Evolutionary conservation across 176 grass and related monocot genomes (phyloP), one percentile per base, ranked within the genome.

Genomic region (Secale cereale): DNA sequence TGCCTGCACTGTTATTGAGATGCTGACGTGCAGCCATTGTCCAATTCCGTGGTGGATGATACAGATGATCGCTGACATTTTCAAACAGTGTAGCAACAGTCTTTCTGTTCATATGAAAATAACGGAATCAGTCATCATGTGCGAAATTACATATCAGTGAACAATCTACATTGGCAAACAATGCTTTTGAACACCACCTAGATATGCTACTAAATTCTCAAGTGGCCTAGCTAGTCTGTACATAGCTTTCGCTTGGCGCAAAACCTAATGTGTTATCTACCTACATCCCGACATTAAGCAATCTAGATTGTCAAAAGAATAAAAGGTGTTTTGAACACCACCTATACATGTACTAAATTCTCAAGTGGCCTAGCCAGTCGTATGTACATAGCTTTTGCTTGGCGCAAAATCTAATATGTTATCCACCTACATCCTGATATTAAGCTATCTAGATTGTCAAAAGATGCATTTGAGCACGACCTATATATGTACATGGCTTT

Each of bases 1-100:
- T 67, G 32, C 80, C 74, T 50, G 85, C 40, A 60, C 92, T 95
- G 77, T 87, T 95, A 80, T 98, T 98, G 29, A 95, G 91, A 83
- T 92, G 94, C 31, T 90, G 87, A 33, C 97, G 90, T 57, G 90
- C 80, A 74, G 87, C 81, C 28, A 86, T 60, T 48, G 94, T 96
- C 97, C 94, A 99, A 81, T 99, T 99, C 76, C 86, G 92, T 25
- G 86, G 90, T 46, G 94, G 90, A 68, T 99, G 94, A 81, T 97
- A 97, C 81, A 85, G 71, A 81, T 92, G 79, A 77, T 99, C 94
- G 2, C 67, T 92, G 41, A 91, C 67, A 31, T 88, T 86, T 81
- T 82, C 90, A 69, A 99, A 92, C 69, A 95, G 83, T 9, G 68
- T 80, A 37, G 85, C 90, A 83, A 99, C 39, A 78, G 70, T 86